Base-by-base conservation (phyloP, 371 early-diverging fungal species). In the Parasitella parasitica region DNA sequence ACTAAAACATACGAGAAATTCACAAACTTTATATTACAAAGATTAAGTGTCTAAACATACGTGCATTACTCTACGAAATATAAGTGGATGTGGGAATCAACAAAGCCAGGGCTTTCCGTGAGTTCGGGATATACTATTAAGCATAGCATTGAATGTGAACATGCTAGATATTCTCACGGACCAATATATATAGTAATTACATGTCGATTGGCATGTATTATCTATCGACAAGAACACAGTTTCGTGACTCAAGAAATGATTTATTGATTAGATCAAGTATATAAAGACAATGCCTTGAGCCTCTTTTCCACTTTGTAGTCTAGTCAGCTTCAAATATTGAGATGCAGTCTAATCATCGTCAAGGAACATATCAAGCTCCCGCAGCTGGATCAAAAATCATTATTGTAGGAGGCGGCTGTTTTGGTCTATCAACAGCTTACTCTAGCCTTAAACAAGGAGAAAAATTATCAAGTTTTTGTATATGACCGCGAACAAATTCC, bases 341-440 rank as follows among this genome's bases (percentile, higher is more conserved):
- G 11, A 43, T 43, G 43, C 43, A 43, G 22, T 43, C 43, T 22
- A 2, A 43, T 43, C 43, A 43, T 5, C 43, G 22, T 20, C 43
- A 43, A 20, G 11, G 22, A 6, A 7, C 43, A 7, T 43, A 43
- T 20, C 43, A 58, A 58, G 54, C 37, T 9, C 61, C 61, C 16
- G 54, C 38, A 15, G 13, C 46, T 4, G 67, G 71, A 11, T 63
- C 75, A n/a, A 75, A 69, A 53, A 73, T 83, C 18, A 73, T 79
- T 24, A 72, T 84, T 54, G 78, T 84, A 15, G 84, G 84, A n/a
- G 81, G 73, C 15, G 83, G 84, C 2, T 68, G 71, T 7, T 84
- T 81, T 72, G 83, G 84, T 28, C 59, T 84, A 13, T 79, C 80
- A 16, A 78, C 82, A 8, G 82, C 81, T 1, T 62, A 78, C 81